phyloP scores from a whole-genome alignment of 2,329 filamentous ascomycete species.

The Ceratocystis lukuohia region DNA sequence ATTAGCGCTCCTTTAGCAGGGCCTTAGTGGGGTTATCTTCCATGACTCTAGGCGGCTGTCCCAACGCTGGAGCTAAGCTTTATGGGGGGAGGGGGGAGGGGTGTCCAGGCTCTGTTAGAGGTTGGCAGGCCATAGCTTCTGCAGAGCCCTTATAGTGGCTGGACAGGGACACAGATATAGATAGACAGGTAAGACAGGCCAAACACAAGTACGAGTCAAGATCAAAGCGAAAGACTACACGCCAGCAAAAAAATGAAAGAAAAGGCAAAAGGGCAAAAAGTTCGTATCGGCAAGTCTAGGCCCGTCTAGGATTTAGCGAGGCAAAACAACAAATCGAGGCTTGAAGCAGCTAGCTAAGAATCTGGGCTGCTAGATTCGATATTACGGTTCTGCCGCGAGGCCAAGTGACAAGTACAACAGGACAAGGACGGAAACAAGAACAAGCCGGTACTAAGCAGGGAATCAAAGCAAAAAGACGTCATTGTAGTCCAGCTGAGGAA shows the following conservation, averaged over 20 bases:
- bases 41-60: background rate
- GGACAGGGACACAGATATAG: background rate
- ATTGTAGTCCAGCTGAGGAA: no score
- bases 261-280: background rate
- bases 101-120: background rate
- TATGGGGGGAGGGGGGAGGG: background rate
- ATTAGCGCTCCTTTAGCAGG: no score
- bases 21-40: background rate
- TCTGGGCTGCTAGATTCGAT: no score
- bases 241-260: background rate
- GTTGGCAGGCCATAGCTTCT: background rate
- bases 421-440: no score
- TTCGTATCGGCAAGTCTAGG: background rate
- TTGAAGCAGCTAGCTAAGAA: background rate
- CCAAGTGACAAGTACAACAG: no score
- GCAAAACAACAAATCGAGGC: constrained; percentile 1
- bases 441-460: no score
- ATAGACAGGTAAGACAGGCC: background rate
- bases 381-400: no score
- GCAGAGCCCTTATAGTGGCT: background rate
- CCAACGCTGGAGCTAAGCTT: background rate
- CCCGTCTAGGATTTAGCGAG: constrained; percentile 3
- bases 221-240: background rate
- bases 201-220: background rate
- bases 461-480: no score